These are phyloP conservation scores for Sporobolomyces roseus DNA, from an alignment of 768 basidiomycete species.

Conservation along the genomic window DNA sequence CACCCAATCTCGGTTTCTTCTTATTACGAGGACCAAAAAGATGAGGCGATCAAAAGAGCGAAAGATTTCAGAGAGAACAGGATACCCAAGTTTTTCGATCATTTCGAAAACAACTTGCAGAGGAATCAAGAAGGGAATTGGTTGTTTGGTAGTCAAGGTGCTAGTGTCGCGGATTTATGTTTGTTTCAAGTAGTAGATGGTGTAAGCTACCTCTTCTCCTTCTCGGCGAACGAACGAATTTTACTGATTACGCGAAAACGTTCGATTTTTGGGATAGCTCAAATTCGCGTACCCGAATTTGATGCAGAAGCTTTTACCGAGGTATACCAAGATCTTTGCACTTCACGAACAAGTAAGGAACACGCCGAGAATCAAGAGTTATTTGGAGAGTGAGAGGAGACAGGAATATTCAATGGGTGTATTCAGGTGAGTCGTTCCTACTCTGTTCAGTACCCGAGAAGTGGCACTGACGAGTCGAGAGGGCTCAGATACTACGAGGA, in stretches of 20 bases:
- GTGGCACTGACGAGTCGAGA: not conserved
- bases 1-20: constrained; percentile 49
- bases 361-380: constrained; percentile 42
- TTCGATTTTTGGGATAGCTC: constrained; percentile 23
- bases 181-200: constrained; percentile 52
- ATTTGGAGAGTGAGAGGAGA: constrained; percentile 37
- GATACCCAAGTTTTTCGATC: constrained; percentile 52
- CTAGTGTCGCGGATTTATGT: constrained; percentile 53
- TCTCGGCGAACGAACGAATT: not conserved
- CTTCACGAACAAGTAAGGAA: constrained; percentile 49
- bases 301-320: constrained; percentile 43
- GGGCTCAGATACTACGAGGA: constrained; percentile 25
- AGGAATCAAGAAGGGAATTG: constrained; percentile 18
- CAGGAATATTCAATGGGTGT: constrained; percentile 30
- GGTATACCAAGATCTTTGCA: constrained; percentile 48
- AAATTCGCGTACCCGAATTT: constrained; percentile 51
- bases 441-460: too few species aligned
- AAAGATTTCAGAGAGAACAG: constrained; percentile 50
- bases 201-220: constrained; percentile 25
- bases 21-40: constrained; percentile 54
- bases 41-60: constrained; percentile 48
- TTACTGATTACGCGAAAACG: too few species aligned
- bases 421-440: constrained; percentile 11
- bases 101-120: constrained; percentile 49
- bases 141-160: constrained; percentile 47